These are phyloP conservation scores for Solanum sejunctum DNA, from an alignment of 257 asterid genomes.

Conservation along the genomic window DNA sequence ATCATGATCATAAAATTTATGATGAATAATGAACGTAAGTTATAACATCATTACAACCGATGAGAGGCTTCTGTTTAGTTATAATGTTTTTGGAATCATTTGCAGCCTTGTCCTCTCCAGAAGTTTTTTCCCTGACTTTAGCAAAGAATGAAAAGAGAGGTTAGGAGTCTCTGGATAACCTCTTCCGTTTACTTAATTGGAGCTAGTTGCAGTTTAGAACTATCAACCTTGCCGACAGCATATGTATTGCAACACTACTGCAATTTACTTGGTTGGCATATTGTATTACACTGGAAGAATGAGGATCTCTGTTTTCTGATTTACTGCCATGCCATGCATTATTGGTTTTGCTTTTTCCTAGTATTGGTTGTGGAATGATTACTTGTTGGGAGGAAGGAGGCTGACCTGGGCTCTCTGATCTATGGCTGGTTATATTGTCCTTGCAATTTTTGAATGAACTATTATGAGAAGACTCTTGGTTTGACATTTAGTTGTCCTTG, in stretches of 20 bases:
- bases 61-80: background rate
- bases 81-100: background rate
- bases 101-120: background rate
- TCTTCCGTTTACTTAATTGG: background rate
- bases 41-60: background rate
- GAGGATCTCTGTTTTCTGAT: background rate
- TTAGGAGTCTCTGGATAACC: background rate
- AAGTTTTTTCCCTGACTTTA: background rate
- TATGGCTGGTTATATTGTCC: background rate
- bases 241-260: background rate
- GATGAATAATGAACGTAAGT: background rate
- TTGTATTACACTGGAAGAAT: background rate
- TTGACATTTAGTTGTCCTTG: background rate
- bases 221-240: background rate
- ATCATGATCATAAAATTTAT: background rate
- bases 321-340: background rate
- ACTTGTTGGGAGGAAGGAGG: background rate
- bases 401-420: background rate
- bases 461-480: background rate
- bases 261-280: background rate
- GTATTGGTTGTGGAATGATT: background rate
- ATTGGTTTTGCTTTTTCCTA: background rate
- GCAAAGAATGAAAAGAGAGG: background rate
- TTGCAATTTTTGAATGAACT: background rate
- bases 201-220: background rate